Evolutionary conservation across 2,329 filamentous ascomycete species (phyloP), one percentile per base, ranked within the genome.

Genomic region (Macrophomina pseudophaseolina): DNA sequence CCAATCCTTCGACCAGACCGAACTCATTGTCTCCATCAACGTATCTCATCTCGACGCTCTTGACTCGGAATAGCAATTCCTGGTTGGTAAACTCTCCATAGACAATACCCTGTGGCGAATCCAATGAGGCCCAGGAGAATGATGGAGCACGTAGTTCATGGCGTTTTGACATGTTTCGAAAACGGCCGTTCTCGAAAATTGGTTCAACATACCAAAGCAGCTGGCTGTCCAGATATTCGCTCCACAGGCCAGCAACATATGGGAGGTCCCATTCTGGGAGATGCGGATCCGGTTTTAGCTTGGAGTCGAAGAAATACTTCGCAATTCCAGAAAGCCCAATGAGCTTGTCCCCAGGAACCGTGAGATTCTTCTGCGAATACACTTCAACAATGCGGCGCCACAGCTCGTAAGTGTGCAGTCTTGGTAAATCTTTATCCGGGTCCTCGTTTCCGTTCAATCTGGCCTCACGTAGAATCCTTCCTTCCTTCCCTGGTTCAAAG

Each of bases 111-210:
- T 64, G 49, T 0, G 59, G 40, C 2, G 64, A 48, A 35, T 72
- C 66, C 5, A 73, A 49, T 7, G 70, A 46, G 1, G 70, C 72
- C 72, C 71, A 73, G 0, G 71, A 72, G 6, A 69, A 73, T 1
- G 71, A 72, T 2, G 72, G 72, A 1, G 68, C 69, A 35, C 69
- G 48, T 3, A 52, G 46, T 3, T 33, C 12, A 3, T 64, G 6
- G 38, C 65, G 38, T 7, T 67, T 62, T 18, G 28, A 46, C 1
- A 23, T 28, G 32, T 69, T 69, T 2, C 69, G 32, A 18, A 51
- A 67, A 5, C 33, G 5, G 0, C 59, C 66, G n/a, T 68, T 38
- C 18, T 67, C 38, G 51, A 62, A 68, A 0, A 51, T 12, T 5
- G 48, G 38, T 11, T 53, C 18, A 6, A 52, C 38, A 6, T 11